These are phyloP conservation scores for Aspergillus carbonarius DNA, from an alignment of 2,329 filamentous ascomycete genomes.

Conservation along the genomic window DNA sequence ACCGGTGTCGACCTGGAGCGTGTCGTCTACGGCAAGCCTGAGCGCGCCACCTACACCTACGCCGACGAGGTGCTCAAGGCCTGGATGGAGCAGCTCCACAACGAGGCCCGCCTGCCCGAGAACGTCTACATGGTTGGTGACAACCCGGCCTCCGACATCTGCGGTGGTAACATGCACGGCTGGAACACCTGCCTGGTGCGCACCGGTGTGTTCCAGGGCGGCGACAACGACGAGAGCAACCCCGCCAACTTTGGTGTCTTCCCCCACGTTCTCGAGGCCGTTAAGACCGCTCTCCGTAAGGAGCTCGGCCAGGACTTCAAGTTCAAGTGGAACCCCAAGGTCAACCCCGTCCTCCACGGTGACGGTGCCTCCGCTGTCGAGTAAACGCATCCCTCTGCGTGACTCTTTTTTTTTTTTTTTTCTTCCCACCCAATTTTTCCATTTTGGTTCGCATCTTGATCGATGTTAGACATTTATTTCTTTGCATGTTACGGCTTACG, in stretches of 20 bases:
- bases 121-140: slow-evolving; percentile 78
- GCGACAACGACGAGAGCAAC: slow-evolving; percentile 72
- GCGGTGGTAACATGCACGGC: slow-evolving; percentile 76
- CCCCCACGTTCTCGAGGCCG: slow-evolving; percentile 68
- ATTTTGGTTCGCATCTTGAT: slow-evolving; percentile 9
- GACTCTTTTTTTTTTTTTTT: slow-evolving; percentile 8
- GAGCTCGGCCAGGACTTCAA: slow-evolving; percentile 72
- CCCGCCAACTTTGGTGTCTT: slow-evolving; percentile 77
- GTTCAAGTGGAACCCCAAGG: slow-evolving; percentile 68
- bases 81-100: slow-evolving; percentile 76
- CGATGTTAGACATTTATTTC: slow-evolving; percentile 6
- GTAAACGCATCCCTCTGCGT: slow-evolving; percentile 33
- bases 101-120: slow-evolving; percentile 65
- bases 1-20: slow-evolving; percentile 71
- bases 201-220: slow-evolving; percentile 76
- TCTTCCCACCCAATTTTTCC: not conserved
- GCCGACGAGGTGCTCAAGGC: slow-evolving; percentile 69
- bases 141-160: slow-evolving; percentile 71
- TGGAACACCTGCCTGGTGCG: slow-evolving; percentile 79
- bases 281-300: slow-evolving; percentile 66
- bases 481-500: slow-evolving; percentile 14
- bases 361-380: slow-evolving; percentile 56
- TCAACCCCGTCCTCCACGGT: slow-evolving; percentile 65
- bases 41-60: slow-evolving; percentile 74
- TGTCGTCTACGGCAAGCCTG: slow-evolving; percentile 74